Conservation (phyloP, 257 asterid species). For the Echium plantagineum region DNA sequence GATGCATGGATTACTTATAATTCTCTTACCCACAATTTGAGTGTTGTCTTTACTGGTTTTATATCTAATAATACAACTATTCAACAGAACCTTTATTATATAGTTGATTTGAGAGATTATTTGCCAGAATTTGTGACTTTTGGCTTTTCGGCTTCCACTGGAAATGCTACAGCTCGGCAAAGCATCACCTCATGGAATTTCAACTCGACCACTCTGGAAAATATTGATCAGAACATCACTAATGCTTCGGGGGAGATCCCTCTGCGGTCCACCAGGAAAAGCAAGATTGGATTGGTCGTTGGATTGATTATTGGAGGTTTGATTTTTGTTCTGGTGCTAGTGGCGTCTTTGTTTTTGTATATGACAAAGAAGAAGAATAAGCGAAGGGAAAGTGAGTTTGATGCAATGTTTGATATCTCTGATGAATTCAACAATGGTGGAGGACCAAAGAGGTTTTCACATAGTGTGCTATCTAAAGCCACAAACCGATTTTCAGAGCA, state of each 20-base stretch:
- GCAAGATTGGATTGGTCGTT: conserved; percentile 9
- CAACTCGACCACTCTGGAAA: conserved; percentile 4
- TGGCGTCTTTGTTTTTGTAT: neutral
- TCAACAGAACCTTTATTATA: neutral
- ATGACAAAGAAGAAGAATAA: conserved; percentile 7
- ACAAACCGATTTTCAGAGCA: no score
- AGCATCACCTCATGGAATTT: conserved; percentile 21
- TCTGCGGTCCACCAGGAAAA: no score
- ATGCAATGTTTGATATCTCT: conserved; percentile 1
- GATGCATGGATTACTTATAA: conserved; percentile 23
- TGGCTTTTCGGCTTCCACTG: conserved; percentile 34
- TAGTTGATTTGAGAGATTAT: conserved; percentile 16
- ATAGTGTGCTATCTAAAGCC: conserved; percentile 10
- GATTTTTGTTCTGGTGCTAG: neutral
- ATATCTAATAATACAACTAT: neutral
- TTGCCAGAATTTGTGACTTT: conserved; percentile 26
- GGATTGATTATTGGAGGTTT: conserved; percentile 15
- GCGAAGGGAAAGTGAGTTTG: neutral
- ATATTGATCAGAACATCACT: no score
- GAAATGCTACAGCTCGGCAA: conserved; percentile 1
- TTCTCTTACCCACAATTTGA: conserved; percentile 11
- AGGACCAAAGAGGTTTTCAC: conserved; percentile 25
- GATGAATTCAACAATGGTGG: conserved; percentile 21
- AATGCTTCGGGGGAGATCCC: no score
- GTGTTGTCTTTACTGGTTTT: conserved; percentile 13